These are phyloP conservation scores for Sporothrix pallida DNA, from an alignment of 2,329 filamentous ascomycete genomes.

Conservation along the genomic window DNA sequence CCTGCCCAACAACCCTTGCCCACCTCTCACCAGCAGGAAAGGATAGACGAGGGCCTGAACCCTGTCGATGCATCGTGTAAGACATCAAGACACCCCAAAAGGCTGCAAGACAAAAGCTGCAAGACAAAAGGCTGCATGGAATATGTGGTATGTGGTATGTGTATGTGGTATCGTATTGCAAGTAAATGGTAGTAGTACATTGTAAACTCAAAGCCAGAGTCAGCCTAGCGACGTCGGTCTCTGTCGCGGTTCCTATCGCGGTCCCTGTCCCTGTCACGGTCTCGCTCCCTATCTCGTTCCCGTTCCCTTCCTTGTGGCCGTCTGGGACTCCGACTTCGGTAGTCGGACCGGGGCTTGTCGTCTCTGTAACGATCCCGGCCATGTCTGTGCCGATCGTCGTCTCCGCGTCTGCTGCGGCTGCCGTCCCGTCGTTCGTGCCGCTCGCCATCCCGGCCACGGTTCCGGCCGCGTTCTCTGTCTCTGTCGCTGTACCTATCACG, in stretches of 20 bases:
- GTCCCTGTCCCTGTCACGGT: slow-evolving; percentile 44
- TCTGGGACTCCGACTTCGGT: slow-evolving; percentile 23
- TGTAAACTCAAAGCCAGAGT: too few relatives aligned
- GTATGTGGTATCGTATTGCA: slow-evolving; percentile 21
- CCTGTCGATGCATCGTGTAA: neutral
- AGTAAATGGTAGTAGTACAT: neutral
- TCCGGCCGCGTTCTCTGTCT: neutral
- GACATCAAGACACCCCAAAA: neutral
- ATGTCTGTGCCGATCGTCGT: neutral
- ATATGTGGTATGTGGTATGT: neutral
- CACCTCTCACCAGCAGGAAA: neutral
- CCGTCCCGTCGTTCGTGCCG: neutral
- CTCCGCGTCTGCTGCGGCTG: slow-evolving; percentile 9
- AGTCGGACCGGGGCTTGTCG: slow-evolving; percentile 15
- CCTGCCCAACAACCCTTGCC: too few relatives aligned
- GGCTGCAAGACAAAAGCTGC: neutral
- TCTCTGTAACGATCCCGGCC: slow-evolving; percentile 31
- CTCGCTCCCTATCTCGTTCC: slow-evolving; percentile 39
- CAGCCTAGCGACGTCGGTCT: slow-evolving; percentile 6
- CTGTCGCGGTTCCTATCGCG: slow-evolving; percentile 1
- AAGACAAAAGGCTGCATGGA: neutral
- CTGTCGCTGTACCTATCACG: neutral
- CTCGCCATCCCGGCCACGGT: neutral
- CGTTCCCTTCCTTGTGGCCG: slow-evolving; percentile 38
- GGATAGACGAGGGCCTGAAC: slow-evolving; percentile 16